Evolutionary conservation across 176 grass and related monocot species (phyloP), one percentile per base, ranked within the genome.

Genomic region (Oryza punctata): DNA sequence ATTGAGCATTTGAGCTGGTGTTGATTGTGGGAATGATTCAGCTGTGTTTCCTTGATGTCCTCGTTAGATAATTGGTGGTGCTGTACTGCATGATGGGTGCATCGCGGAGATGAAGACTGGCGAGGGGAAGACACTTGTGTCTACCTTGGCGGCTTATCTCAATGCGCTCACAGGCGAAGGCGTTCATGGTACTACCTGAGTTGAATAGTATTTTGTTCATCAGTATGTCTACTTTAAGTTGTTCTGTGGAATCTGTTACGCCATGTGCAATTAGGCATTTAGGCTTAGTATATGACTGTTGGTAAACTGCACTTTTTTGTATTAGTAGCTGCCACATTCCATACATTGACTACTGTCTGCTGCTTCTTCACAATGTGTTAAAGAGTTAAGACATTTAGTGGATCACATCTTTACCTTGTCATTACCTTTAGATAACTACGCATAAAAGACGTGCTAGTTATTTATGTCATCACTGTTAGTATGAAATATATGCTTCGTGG

Each of bases 81-180:
- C 93, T n/a, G 96, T 98, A 63, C 90, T 98, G n/a, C 87, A 98
- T 5, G 96, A 98, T 32, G 93, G 96, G 33, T 98, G 96, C 82
- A 98, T 98, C 81, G 96, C 96, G 0, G 96, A 95, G 89, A 95
- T 98, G 96, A 98, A 98, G 88, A 98, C 93, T 9, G 96, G 96
- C 2, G 91, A 98, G 83, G 93, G 96, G 41, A 98, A 98, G 81
- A 98, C 96, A 0, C 92, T 98, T 10, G 93, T 98, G 54, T 95
- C 93, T 14, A 98, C 96, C 44, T 84, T 98, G 19, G 87, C 89
- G 5, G 92, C 96, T 27, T 98, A 95, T 91, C 91, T 95, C 49
- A 95, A 98, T 85, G 93, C 93, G 2, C 85, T 98, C 59, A 86
- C 91, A 7, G 89, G 96, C 82, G 80, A 98, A 79, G 96, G 96